These are phyloP conservation scores for Bruguiera sexangula DNA, from an alignment of 345 rosid genomes.

Conservation along the genomic window DNA sequence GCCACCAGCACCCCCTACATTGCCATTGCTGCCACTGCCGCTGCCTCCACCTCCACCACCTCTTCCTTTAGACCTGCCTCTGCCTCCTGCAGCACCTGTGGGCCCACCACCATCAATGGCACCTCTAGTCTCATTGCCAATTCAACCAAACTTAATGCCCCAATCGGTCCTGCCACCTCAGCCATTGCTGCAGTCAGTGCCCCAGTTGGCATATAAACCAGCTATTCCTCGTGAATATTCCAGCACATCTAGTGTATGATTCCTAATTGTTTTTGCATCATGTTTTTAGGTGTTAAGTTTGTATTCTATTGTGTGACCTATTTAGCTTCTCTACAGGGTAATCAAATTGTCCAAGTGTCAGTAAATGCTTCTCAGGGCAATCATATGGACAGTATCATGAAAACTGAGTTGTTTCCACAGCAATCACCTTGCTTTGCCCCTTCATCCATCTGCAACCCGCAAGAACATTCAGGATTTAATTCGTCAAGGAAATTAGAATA, in stretches of 20 bases:
- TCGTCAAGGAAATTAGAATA: conserved; percentile 65
- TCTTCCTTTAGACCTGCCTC: conserved; percentile 33
- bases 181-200: conserved; percentile 46
- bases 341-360: conserved; percentile 54
- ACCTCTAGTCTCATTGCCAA: conserved; percentile 37
- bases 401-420: conserved; percentile 54
- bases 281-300: conserved; percentile 1
- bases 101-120: conserved; percentile 10
- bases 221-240: conserved; percentile 51
- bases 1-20: conserved; percentile 33
- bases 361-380: conserved; percentile 50
- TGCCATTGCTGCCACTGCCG: conserved; percentile 27
- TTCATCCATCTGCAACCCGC: conserved; percentile 43
- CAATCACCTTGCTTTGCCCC: conserved; percentile 60
- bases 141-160: conserved; percentile 46
- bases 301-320: conserved; percentile 10
- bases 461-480: conserved; percentile 66
- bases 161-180: conserved; percentile 43
- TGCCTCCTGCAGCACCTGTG: conserved; percentile 10
- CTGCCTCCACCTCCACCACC: conserved; percentile 47
- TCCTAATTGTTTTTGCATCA: conserved; percentile 11
- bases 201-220: conserved; percentile 56
- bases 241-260: conserved; percentile 45
- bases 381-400: conserved; percentile 43
- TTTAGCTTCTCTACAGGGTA: conserved; percentile 45